Base-by-base conservation (phyloP, 768 basidiomycete species). In the Trametes maxima region DNA sequence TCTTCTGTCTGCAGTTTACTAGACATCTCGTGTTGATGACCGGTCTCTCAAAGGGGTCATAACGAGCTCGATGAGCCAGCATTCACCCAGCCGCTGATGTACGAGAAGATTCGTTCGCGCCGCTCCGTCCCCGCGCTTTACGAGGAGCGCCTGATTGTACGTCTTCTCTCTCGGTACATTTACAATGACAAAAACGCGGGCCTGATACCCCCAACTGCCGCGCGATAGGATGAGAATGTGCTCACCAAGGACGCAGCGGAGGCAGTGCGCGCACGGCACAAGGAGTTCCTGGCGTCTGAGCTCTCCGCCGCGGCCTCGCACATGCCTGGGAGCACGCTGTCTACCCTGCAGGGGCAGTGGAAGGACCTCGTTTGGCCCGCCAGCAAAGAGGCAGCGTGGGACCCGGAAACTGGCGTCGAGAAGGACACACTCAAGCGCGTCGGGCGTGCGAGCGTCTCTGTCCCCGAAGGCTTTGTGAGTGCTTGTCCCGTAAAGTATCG, bases 21-120 rank as follows among this genome's bases (percentile, higher is more conserved):
- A 3, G 17, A 8, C 25, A 45, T 33, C 13, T 39, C 42, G 4
- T 7, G 33, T 58, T 63, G 54, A 62, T 55, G 8, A 39, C 36
- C 43, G 54, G 43, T 50, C 46, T 19, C 36, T 28, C 16, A 37
- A n/a, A 86, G 92, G 85, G 85, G 93, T 1, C 94, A 95, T 71
- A 95, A 95, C 67, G 94, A 95, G 73, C 81, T 94, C 33, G 92
- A 95, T 68, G 82, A 94, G 53, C 92, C 92, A 0, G 85, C 85
- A 16, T 90, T 94, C 71, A 96, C 95, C 0, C 89, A 89, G 60
- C 94, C 95, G 0, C 76, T 88, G 11, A 97, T 96, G 94, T 97
- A 97, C 74, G 82, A 91, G 72, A 85, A 90, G 75, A 95, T 96
- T 68, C 82, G 86, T 6, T 81, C 86, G 0, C 79, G 94, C 49